Evolutionary conservation across 768 basidiomycete genomes (phyloP).

Genomic region (Boletus reticulatus): DNA sequence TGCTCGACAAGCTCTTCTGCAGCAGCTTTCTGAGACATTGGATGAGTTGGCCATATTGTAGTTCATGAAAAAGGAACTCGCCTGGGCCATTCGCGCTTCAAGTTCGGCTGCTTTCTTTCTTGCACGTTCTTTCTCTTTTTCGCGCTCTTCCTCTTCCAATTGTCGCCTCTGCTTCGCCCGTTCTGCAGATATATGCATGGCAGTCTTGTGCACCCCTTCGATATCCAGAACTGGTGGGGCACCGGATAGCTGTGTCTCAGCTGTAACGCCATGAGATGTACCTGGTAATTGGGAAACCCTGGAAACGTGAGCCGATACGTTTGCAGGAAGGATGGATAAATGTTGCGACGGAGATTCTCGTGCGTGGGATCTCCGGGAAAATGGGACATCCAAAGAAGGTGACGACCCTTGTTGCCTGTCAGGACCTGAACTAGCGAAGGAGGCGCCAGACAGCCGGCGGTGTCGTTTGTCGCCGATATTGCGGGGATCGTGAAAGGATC

Average conservation of each 20-base stretch:
- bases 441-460: constrained; percentile 23
- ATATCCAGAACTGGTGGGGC: constrained; percentile 40
- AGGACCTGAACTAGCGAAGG: constrained; percentile 20
- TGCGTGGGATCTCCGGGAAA: constrained; percentile 37
- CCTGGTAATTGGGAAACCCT: constrained; percentile 43
- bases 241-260: constrained; percentile 32
- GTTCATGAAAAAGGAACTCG: constrained; percentile 6
- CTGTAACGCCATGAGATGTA: constrained; percentile 39
- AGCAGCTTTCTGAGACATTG: constrained; percentile 32
- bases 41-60: constrained; percentile 8
- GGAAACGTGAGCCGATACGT: constrained; percentile 1
- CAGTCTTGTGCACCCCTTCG: constrained; percentile 66
- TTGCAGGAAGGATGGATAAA: constrained; percentile 24
- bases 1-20: constrained; percentile 47
- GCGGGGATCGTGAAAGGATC: constrained; percentile 17
- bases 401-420: constrained; percentile 22
- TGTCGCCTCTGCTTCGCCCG: constrained; percentile 77
- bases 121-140: constrained; percentile 78
- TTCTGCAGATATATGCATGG: constrained; percentile 85
- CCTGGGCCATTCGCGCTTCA: constrained; percentile 55
- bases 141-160: constrained; percentile 80
- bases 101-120: constrained; percentile 75
- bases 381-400: constrained; percentile 19
- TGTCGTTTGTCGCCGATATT: constrained; percentile 14
- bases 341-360: constrained; percentile 43